Conservation (phyloP, 108 stramenopile genomes). For the Heterococcus sp. region DNA sequence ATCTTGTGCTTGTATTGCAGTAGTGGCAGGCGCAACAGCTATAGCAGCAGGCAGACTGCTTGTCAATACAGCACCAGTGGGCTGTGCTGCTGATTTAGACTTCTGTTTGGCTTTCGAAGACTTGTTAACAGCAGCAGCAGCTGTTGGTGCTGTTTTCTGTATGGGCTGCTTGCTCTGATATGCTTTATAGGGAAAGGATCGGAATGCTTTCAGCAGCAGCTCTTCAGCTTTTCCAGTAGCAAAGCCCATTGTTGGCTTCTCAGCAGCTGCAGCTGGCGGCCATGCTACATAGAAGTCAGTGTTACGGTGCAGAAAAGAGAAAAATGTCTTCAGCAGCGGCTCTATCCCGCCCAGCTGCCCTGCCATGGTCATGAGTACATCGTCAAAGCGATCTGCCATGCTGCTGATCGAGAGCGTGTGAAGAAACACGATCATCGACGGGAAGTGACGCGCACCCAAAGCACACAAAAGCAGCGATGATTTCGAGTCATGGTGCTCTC, state of each 20-base stretch:
- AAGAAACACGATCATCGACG: no score
- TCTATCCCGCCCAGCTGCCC: constrained; percentile 44
- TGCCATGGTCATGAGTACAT: constrained; percentile 36
- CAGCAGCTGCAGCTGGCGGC: constrained; percentile 2
- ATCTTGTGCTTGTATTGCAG: no score
- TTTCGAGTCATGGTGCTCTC: no score
- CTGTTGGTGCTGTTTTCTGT: not conserved
- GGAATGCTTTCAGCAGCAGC: constrained; percentile 23
- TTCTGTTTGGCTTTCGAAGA: constrained; percentile 1
- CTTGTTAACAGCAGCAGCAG: not conserved
- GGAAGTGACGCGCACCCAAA: no score
- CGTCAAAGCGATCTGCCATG: constrained; percentile 22
- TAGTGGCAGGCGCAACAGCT: no score
- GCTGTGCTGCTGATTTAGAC: not conserved
- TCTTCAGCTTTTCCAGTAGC: constrained; percentile 25
- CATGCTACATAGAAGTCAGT: constrained; percentile 49
- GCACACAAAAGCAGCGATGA: no score
- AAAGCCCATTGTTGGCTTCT: constrained; percentile 27
- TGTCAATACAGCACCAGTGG: no score
- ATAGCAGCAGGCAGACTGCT: no score
- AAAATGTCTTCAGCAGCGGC: constrained; percentile 30
- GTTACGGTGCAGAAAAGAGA: constrained; percentile 51
- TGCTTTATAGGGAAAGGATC: constrained; percentile 18
- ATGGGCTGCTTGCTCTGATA: constrained; percentile 1
- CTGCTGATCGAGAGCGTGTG: no score